Percentiles rank a stretch among this genome's conserved stretches.
Evolutionary conservation across 345 rosid species (phyloP).

Genomic region (Punica granatum): DNA sequence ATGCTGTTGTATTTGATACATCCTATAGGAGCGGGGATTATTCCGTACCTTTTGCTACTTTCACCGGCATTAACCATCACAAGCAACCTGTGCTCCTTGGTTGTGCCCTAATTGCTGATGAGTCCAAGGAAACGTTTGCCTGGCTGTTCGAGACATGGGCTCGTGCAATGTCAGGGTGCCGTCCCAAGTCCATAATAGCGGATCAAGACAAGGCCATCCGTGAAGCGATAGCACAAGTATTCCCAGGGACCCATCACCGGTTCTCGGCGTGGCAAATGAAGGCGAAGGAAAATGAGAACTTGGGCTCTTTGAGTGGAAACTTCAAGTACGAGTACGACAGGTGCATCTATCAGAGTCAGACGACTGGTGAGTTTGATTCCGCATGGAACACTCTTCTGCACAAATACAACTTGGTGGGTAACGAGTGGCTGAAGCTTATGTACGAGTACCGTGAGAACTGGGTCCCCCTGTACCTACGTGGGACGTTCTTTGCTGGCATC

Average conservation of each 20-base stretch:
- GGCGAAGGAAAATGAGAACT: conserved; percentile 53
- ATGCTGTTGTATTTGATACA: conserved; percentile 61
- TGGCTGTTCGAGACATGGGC: conserved; percentile 90
- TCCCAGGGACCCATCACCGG: conserved; percentile 69
- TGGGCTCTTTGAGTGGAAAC: conserved; percentile 43
- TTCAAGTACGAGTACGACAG: conserved; percentile 60
- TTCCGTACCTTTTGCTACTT: conserved; percentile 69
- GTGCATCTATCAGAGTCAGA: conserved; percentile 64
- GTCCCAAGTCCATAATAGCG: conserved; percentile 66
- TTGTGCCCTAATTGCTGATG: conserved; percentile 68
- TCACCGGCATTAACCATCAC: conserved; percentile 84
- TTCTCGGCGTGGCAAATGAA: conserved; percentile 73
- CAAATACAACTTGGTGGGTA: conserved; percentile 52
- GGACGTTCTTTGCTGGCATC: conserved; percentile 75
- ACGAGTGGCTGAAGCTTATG: conserved; percentile 65
- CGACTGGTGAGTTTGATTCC: conserved; percentile 52
- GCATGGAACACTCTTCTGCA: conserved; percentile 54
- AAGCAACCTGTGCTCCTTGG: conserved; percentile 85
- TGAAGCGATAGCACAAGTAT: conserved; percentile 59
- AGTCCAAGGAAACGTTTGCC: conserved; percentile 53
- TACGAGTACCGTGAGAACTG: conserved; percentile 64
- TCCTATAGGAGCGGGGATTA: conserved; percentile 57
- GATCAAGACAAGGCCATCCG: conserved; percentile 73
- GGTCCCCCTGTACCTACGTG: conserved; percentile 67
- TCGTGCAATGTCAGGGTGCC: conserved; percentile 65